A percentile compares a stretch with the other conserved stretches of the same genome.
phyloP scores from a whole-genome alignment of 305 asterid species.

The Fraxinus floribunda region DNA sequence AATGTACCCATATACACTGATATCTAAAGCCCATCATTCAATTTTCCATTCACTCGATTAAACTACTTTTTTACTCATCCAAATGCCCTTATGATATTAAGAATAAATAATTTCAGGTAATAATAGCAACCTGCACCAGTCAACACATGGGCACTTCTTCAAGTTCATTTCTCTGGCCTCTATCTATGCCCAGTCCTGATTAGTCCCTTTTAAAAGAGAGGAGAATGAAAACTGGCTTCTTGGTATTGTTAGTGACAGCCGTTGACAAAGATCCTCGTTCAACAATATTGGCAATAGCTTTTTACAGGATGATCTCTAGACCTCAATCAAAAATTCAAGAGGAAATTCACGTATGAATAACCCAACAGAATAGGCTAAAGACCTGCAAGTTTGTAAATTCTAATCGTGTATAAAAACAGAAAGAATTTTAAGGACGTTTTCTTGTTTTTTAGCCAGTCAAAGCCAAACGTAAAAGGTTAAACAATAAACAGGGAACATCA shows the following conservation, averaged over 20 bases:
- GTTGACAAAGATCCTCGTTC: slow-evolving; percentile 2
- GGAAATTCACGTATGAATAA: not conserved
- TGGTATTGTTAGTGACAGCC: not conserved
- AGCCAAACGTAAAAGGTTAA: not conserved
- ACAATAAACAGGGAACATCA: not conserved
- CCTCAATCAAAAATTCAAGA: slow-evolving; percentile 1
- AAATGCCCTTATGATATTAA: slow-evolving; percentile 1
- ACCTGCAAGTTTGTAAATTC: not conserved
- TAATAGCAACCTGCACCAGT: slow-evolving; percentile 3
- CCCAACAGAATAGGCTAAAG: not conserved
- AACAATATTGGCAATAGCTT: not conserved
- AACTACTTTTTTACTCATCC: not conserved
- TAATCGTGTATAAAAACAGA: not conserved
- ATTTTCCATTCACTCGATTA: not conserved
- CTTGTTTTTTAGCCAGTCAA: slow-evolving; percentile 6
- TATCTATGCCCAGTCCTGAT: not conserved
- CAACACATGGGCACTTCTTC: not conserved
- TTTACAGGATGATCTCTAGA: not conserved
- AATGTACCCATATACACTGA: not conserved
- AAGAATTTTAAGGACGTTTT: not conserved
- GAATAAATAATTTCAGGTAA: slow-evolving; percentile 2
- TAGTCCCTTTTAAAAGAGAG: not conserved
- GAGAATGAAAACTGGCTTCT: not conserved
- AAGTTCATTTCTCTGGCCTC: not conserved
- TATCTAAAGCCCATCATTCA: not conserved